Base-by-base conservation (phyloP, 371 early-diverging fungal species). In the Syncephalastrum contaminatum region DNA sequence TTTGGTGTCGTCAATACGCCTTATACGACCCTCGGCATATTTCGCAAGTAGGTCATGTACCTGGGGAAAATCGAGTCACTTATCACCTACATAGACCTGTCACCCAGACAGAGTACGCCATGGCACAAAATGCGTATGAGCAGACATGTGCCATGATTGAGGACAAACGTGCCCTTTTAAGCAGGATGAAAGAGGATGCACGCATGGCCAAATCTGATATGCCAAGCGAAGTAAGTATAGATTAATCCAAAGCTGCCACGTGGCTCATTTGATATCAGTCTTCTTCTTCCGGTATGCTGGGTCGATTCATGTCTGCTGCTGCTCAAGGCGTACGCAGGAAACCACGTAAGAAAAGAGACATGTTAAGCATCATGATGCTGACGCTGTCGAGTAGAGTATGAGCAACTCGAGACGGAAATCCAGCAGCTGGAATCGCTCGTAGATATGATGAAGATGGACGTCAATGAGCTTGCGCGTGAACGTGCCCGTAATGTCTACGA, bases 1-100 rank as follows among this genome's bases (percentile, higher is more conserved):
- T 94, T 96, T 66, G 96, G 96, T 70, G 95, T 96, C 0, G 94
- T 96, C 30, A 89, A 92, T 65, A 85, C 88, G 24, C 95, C 96
- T 0, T 95, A 91, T 60, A 86, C 86, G 19, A 66, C 67, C 59
- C 82, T 61, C 58, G 48, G 54, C 13, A 48, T 56, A 13, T 65
- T 64, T 13, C 59, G 57, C 51, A 59, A 54, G 69, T 65, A 49
- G 24, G 58, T 12, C 1, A 4, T 0, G 22, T 22, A 48, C 25
- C 4, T 21, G 36, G 10, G 36, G 36, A n/a, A 24, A 25, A 4
- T 2, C 25, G 24, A 48, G 6, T 22, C 18, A 48, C 25, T 22
- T 19, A n/a, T 22, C 21, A 14, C 6, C 19, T 46, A 3, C 27
- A 54, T 10, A 61, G 69, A 46, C 49, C 60, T 49, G 70, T 74